Conservation (phyloP, 2,329 filamentous ascomycete species). For the Chaetomium sp. region DNA sequence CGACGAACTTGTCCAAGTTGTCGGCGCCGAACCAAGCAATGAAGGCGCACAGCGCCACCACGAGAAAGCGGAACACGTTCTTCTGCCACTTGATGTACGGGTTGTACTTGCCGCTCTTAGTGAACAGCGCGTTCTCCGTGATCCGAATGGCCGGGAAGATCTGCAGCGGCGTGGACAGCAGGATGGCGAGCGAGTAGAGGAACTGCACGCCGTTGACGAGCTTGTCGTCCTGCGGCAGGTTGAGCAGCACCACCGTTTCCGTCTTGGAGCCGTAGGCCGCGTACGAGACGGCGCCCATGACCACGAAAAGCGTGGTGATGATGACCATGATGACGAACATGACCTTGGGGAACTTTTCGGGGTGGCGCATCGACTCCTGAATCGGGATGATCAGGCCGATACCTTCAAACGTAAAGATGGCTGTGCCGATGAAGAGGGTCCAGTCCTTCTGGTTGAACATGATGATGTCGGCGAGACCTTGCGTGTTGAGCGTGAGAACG, state of each 20-base stretch:
- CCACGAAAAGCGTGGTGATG: slow-evolving; percentile 87
- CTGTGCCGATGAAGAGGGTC: slow-evolving; percentile 97
- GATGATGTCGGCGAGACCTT: slow-evolving; percentile 82
- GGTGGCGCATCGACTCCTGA: slow-evolving; percentile 93
- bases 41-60: slow-evolving; percentile 81
- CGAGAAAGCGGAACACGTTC: slow-evolving; percentile 92
- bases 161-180: slow-evolving; percentile 91
- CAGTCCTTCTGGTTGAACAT: slow-evolving; percentile 89
- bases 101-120: slow-evolving; percentile 93
- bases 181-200: slow-evolving; percentile 95
- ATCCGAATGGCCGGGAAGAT: slow-evolving; percentile 98
- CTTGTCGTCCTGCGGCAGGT: slow-evolving; percentile 92
- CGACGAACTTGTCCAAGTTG: slow-evolving; percentile 95
- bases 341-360: slow-evolving; percentile 85
- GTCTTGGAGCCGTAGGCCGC: slow-evolving; percentile 94
- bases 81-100: slow-evolving; percentile 99
- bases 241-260: slow-evolving; percentile 94
- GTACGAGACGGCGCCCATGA: slow-evolving; percentile 91
- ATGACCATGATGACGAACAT: slow-evolving; percentile 91
- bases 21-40: slow-evolving; percentile 93
- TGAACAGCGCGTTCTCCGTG: slow-evolving; percentile 91
- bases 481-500: slow-evolving; percentile 73
- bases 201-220: slow-evolving; percentile 96
- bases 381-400: slow-evolving; percentile 98
- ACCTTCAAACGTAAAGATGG: slow-evolving; percentile 98